Evolutionary conservation across 164 flowering plant species (phyloP).

Genomic region (Stephania yunnanensis): DNA sequence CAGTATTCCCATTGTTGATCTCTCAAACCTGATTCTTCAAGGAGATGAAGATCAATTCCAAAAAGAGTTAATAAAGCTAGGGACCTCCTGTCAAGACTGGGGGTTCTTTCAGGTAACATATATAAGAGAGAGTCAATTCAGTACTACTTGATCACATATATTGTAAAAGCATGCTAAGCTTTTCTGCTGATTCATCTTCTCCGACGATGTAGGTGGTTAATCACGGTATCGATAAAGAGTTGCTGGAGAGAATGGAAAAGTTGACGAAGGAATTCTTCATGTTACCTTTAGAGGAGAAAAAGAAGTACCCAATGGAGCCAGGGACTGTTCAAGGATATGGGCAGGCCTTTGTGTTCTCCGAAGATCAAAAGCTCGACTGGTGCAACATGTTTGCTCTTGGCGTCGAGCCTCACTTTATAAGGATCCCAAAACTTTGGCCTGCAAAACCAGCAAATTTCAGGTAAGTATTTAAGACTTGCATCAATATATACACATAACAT

Average conservation of each 20-base stretch:
- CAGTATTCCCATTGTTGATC: conserved; percentile 53
- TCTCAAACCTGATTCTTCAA: conserved; percentile 40
- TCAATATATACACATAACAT: neutral
- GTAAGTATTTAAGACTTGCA: conserved; percentile 23
- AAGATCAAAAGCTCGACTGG: conserved; percentile 92
- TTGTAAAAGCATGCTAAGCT: neutral
- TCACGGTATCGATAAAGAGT: conserved; percentile 53
- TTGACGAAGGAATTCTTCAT: conserved; percentile 68
- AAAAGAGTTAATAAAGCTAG: conserved; percentile 39
- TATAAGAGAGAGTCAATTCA: neutral
- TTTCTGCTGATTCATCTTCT: neutral
- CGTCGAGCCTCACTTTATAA: conserved; percentile 27
- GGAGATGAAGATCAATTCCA: conserved; percentile 30
- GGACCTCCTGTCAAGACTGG: conserved; percentile 68
- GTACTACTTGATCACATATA: neutral
- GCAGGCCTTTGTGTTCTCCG: conserved; percentile 88
- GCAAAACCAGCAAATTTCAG: conserved; percentile 60
- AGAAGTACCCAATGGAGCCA: conserved; percentile 72
- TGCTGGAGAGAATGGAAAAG: conserved; percentile 56
- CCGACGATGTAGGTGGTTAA: conserved; percentile 50
- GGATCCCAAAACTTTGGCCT: conserved; percentile 41
- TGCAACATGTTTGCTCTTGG: conserved; percentile 95
- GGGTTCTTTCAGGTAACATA: conserved; percentile 85
- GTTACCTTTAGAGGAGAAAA: conserved; percentile 74
- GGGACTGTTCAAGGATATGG: conserved; percentile 93